phyloP scores from a whole-genome alignment of 345 rosid species.

The Schrenkiella parvula region DNA sequence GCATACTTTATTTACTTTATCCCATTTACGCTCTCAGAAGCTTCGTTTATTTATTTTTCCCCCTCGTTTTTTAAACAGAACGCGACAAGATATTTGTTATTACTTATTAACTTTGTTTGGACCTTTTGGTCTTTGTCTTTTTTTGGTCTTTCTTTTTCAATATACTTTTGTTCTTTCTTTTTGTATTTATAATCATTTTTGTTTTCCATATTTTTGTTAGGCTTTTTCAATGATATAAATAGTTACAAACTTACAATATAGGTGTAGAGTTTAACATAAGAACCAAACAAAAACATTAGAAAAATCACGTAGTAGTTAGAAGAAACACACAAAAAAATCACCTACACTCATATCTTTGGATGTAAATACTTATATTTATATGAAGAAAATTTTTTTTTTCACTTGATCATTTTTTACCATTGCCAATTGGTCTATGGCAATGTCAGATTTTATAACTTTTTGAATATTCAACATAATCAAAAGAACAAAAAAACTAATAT shows the following conservation, averaged over 20 bases:
- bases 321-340: not conserved
- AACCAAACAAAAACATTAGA: not conserved
- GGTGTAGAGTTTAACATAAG: not conserved
- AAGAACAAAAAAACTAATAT: not conserved
- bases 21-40: constrained; percentile 20
- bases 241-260: too few relatives aligned
- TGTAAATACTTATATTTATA: not conserved
- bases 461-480: not conserved
- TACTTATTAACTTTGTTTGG: not conserved
- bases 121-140: not conserved
- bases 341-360: not conserved
- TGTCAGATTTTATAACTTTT: not conserved
- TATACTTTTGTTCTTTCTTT: not conserved
- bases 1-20: not conserved
- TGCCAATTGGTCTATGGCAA: not conserved
- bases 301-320: too few relatives aligned
- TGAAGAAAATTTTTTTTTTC: too few relatives aligned
- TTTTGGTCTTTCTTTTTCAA: constrained; percentile 9
- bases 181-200: not conserved
- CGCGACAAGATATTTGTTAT: not conserved
- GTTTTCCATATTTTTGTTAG: not conserved
- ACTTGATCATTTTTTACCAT: not conserved
- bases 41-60: not conserved
- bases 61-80: not conserved
- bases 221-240: not conserved